Evolutionary conservation across 257 asterid species (phyloP).

Genomic region (Nemophila menziesii): DNA sequence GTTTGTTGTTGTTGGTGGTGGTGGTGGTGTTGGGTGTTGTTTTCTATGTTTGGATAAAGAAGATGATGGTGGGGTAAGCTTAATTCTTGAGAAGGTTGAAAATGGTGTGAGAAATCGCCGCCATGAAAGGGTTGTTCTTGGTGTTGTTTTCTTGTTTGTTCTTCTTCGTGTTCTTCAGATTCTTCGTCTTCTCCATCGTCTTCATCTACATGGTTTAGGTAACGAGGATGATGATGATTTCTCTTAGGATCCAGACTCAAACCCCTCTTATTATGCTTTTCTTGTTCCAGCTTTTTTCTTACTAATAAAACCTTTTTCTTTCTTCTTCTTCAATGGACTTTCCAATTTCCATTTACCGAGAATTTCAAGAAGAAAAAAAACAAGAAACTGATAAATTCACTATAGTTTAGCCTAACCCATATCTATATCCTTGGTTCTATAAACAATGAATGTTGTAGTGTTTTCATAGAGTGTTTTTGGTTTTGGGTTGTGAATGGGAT

Average conservation of each 20-base stretch:
- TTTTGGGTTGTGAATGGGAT: conserved; percentile 10
- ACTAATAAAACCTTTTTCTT: conserved; percentile 6
- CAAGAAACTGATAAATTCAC: background rate
- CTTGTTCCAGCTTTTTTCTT: conserved; percentile 56
- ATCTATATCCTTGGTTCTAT: conserved; percentile 5
- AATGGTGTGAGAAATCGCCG: conserved; percentile 7
- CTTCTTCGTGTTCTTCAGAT: conserved; percentile 20
- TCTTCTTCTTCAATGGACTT: conserved; percentile 32
- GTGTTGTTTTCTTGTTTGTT: conserved; percentile 1
- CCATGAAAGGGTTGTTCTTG: background rate
- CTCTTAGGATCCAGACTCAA: conserved; percentile 93
- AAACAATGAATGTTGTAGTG: too few relatives aligned
- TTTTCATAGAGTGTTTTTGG: too few relatives aligned
- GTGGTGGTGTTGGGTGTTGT: conserved; percentile 10
- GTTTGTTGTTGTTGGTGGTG: conserved; percentile 5
- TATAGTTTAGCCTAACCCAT: conserved; percentile 64
- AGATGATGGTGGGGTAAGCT: conserved; percentile 25
- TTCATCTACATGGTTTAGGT: conserved; percentile 14
- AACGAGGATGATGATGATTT: conserved; percentile 30
- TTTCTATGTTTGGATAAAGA: conserved; percentile 19
- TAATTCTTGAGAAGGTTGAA: conserved; percentile 20
- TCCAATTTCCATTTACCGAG: conserved; percentile 45
- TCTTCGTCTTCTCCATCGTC: conserved; percentile 15
- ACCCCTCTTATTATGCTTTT: conserved; percentile 25
- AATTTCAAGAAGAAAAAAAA: conserved; percentile 8